These are phyloP conservation scores for Aureobasidium leucospermi DNA, from an alignment of 2,329 filamentous ascomycete genomes.

Conservation along the genomic window DNA sequence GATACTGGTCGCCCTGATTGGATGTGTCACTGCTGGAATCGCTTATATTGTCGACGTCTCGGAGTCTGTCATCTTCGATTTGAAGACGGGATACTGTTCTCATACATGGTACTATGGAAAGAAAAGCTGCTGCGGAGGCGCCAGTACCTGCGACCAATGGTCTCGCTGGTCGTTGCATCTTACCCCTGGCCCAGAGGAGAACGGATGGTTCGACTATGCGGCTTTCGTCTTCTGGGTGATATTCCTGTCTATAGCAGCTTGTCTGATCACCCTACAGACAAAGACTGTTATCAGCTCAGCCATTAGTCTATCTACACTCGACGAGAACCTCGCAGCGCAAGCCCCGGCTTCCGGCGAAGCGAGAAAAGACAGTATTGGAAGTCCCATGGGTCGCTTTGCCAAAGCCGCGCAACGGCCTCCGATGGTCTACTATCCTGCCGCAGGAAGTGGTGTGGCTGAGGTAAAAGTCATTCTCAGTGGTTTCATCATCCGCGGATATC, in stretches of 20 bases:
- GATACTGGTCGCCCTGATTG: constrained; percentile 86
- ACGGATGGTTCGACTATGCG: constrained; percentile 64
- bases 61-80: constrained; percentile 78
- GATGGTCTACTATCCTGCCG: constrained; percentile 92
- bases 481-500: constrained; percentile 91
- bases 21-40: constrained; percentile 72
- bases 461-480: constrained; percentile 97
- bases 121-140: constrained; percentile 55
- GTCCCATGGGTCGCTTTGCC: constrained; percentile 33
- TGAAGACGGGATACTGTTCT: constrained; percentile 82
- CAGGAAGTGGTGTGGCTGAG: constrained; percentile 92
- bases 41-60: constrained; percentile 87
- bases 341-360: constrained; percentile 36
- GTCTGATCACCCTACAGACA: constrained; percentile 76
- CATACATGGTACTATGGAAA: constrained; percentile 64
- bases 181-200: constrained; percentile 40
- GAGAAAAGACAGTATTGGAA: constrained; percentile 29
- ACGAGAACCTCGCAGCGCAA: constrained; percentile 73
- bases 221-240: constrained; percentile 70
- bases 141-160: constrained; percentile 53
- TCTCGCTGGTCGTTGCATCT: constrained; percentile 56
- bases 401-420: constrained; percentile 47
- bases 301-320: constrained; percentile 77
- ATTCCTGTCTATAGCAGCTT: constrained; percentile 62
- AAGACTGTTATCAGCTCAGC: constrained; percentile 90